Percentiles rank a stretch among this genome's conserved stretches.
These are phyloP conservation scores for Pestalotiopsis sp. DNA, from an alignment of 2,329 filamentous ascomycete genomes.

Conservation along the genomic window DNA sequence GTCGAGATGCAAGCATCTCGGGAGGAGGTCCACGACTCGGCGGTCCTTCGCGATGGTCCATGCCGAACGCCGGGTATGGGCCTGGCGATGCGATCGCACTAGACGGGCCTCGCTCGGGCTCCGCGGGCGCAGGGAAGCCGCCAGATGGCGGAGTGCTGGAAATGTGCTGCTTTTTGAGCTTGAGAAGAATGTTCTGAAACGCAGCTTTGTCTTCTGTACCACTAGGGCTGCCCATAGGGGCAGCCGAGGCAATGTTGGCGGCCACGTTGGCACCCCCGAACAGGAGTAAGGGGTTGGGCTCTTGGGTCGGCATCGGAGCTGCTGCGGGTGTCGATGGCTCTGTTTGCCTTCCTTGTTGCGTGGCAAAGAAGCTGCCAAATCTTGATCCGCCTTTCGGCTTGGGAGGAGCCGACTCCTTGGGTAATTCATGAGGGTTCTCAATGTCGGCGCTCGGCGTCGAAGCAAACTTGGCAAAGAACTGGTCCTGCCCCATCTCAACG, in stretches of 20 bases:
- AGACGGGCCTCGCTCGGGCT: conserved; percentile 36
- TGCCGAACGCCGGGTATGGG: conserved; percentile 49
- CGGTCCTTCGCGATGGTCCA: conserved; percentile 44
- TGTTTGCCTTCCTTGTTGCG: conserved; percentile 57
- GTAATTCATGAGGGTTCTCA: conserved; percentile 54
- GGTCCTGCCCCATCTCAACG: conserved; percentile 71
- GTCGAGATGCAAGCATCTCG: conserved; percentile 56
- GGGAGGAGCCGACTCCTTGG: conserved; percentile 42
- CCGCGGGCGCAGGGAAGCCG: conserved; percentile 29
- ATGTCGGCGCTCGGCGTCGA: conserved; percentile 45
- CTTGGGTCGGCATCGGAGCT: conserved; percentile 23
- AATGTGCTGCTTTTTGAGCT: conserved; percentile 68
- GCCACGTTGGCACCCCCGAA: conserved; percentile 25
- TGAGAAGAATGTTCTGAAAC: conserved; percentile 80
- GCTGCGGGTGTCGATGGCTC: conserved; percentile 49
- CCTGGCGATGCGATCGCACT: conserved; percentile 49
- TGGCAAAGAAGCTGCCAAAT: conserved; percentile 81
- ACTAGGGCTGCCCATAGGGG: not conserved
- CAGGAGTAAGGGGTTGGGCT: conserved; percentile 32
- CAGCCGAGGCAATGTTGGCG: conserved; percentile 14
- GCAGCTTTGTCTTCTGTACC: conserved; percentile 79
- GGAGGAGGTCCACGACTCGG: conserved; percentile 46
- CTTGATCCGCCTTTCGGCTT: conserved; percentile 69
- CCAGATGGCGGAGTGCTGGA: conserved; percentile 48
- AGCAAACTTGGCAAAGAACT: conserved; percentile 70